Evolutionary conservation across 148 eudicot species (phyloP).

Genomic region (Chenopodium suecicum): DNA sequence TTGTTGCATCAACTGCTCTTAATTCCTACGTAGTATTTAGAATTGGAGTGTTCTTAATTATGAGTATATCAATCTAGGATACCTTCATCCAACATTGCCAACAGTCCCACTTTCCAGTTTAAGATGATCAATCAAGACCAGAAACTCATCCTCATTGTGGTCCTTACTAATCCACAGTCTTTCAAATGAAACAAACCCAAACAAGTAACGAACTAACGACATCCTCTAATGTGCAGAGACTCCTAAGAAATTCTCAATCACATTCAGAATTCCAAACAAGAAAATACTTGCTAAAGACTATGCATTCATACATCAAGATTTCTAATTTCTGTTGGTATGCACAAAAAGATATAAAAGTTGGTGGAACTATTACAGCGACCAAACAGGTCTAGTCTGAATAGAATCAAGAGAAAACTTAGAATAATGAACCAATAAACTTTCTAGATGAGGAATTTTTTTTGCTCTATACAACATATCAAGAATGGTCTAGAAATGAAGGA

Average conservation of each 20-base stretch:
- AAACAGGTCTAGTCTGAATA: no score
- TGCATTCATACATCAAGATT: background rate
- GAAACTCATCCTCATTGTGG: background rate
- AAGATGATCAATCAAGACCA: background rate
- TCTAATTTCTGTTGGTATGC: background rate
- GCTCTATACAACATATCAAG: background rate
- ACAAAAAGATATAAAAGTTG: background rate
- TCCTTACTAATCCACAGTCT: background rate
- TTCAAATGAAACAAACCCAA: background rate
- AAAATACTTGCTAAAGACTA: background rate
- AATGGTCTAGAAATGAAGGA: background rate
- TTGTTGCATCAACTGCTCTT: background rate
- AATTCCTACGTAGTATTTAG: no score
- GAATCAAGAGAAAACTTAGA: no score
- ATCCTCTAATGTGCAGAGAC: background rate
- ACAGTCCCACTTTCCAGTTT: background rate
- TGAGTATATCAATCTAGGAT: no score
- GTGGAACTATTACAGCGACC: no score
- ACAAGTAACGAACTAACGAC: background rate
- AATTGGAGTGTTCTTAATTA: background rate
- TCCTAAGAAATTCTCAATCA: background rate
- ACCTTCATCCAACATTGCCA: background rate
- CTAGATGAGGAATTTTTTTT: background rate
- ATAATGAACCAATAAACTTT: background rate
- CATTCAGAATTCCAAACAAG: background rate